Evolutionary conservation across 768 basidiomycete genomes (phyloP), one percentile per base, ranked within the genome.

Genomic region (Podaxis mareebaensis): DNA sequence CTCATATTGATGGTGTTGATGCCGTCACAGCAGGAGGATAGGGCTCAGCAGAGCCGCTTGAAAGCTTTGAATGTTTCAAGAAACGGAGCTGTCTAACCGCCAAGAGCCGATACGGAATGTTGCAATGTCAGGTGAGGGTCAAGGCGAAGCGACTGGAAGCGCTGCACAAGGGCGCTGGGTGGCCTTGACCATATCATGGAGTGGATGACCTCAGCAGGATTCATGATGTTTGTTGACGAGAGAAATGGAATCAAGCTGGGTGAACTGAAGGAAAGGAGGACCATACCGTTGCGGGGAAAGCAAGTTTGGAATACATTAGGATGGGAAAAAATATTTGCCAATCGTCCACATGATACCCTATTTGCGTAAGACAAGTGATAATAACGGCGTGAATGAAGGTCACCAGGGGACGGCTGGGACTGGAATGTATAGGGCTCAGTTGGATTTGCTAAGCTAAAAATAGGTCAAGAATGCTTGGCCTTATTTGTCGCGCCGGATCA

Each of bases 71-170:
- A 78, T 15, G 75, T 77, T 85, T 85, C 70, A 90, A 89, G 72
- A 90, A 87, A 72, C 78, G 83, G 91, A 69, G 78, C 85, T 17
- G 79, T 76, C 75, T 88, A 24, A 82, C 83, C 22, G 86, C 89
- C 1, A 88, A 85, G 64, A 80, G 84, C 39, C 82, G 83, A 64
- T 87, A 83, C 69, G 83, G 88, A 60, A 76, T 78, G 0, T 79
- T 83, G 4, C 74, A 81, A 66, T 80, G 81, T 0, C 81, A 84
- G 56, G 72, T 87, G 22, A 74, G 67, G 6, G 75, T 81, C 0
- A 79, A 82, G 59, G 77, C 77, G 22, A 82, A 84, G 61, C 72
- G 77, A 3, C 71, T 91, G 26, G 83, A 85, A 26, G 76, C 77
- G 1, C 75, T 83, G 20, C 79, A 82, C 49, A 78, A 81, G 20